Evolutionary conservation across 1,284 basidiomycete species (phyloP).

Genomic region (Melanopsichium pennsylvanicum): DNA sequence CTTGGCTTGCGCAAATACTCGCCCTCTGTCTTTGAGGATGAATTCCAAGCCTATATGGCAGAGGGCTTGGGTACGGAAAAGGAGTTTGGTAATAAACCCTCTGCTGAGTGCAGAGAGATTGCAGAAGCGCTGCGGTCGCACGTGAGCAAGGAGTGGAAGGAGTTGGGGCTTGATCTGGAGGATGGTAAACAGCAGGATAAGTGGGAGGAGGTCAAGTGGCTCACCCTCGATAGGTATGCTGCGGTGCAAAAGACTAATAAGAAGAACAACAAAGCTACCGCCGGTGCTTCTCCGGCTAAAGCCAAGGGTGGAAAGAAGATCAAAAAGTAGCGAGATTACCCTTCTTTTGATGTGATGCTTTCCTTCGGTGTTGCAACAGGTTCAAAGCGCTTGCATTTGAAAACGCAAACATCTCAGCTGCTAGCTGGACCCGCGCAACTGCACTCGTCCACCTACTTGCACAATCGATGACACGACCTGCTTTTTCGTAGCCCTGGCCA

Average conservation of each 20-base stretch:
- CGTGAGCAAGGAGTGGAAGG: conserved; percentile 32
- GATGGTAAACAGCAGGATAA: conserved; percentile 20
- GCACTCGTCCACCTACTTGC: no score
- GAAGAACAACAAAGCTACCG: conserved; percentile 10
- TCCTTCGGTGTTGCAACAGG: no score
- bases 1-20: conserved; percentile 56
- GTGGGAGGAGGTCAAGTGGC: conserved; percentile 44
- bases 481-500: no score
- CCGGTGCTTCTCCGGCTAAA: conserved; percentile 1
- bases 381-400: no score
- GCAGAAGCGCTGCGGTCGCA: conserved; percentile 21
- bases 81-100: conserved; percentile 55
- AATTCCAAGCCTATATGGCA: conserved; percentile 62
- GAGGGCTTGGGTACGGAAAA: conserved; percentile 41
- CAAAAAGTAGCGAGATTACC: conserved; percentile 12
- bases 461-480: no score
- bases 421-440: no score
- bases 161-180: conserved; percentile 18
- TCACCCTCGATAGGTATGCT: conserved; percentile 36
- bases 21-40: conserved; percentile 52
- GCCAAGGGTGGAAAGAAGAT: conserved; percentile 29
- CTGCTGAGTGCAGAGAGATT: conserved; percentile 40
- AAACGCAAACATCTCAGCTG: no score
- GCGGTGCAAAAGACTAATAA: conserved; percentile 30
- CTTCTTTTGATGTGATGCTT: background rate